A percentile compares a stretch with the other conserved stretches of the same genome.
These are phyloP conservation scores for Candida silvicultrix DNA, from an alignment of 805 yeast genomes.

Conservation along the genomic window DNA sequence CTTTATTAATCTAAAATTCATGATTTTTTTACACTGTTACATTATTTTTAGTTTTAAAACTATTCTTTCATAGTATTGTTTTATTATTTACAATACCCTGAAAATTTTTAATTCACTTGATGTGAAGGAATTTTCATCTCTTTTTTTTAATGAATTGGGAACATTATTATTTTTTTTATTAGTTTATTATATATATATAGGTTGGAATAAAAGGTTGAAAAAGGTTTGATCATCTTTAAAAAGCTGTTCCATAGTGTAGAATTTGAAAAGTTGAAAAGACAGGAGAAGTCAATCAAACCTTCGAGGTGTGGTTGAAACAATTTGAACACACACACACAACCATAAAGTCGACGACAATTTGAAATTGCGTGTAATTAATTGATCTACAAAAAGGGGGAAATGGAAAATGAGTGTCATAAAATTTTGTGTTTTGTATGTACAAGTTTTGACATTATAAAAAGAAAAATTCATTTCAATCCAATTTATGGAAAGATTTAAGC, in stretches of 20 bases:
- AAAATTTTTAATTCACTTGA: not conserved
- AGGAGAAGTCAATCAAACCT: no score
- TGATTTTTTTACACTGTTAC: not conserved
- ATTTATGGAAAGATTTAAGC: not conserved
- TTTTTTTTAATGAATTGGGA: not conserved
- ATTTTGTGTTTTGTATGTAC: not conserved
- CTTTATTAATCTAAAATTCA: constrained; percentile 7
- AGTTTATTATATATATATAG: not conserved
- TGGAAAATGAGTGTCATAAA: no score
- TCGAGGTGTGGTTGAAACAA: no score
- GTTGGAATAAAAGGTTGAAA: not conserved
- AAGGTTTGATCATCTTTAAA: not conserved
- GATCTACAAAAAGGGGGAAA: no score
- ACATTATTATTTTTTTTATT: not conserved
- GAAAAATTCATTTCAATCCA: no score
- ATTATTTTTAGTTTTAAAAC: no score
- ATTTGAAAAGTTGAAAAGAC: no score
- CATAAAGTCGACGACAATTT: no score
- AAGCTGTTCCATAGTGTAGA: not conserved
- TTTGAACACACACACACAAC: no score
- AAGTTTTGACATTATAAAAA: not conserved
- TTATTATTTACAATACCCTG: not conserved
- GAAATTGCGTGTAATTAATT: no score
- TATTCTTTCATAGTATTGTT: no score
- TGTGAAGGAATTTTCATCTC: not conserved